Conservation (phyloP, 2,329 filamentous ascomycete species). For the Fusarium sp. region DNA sequence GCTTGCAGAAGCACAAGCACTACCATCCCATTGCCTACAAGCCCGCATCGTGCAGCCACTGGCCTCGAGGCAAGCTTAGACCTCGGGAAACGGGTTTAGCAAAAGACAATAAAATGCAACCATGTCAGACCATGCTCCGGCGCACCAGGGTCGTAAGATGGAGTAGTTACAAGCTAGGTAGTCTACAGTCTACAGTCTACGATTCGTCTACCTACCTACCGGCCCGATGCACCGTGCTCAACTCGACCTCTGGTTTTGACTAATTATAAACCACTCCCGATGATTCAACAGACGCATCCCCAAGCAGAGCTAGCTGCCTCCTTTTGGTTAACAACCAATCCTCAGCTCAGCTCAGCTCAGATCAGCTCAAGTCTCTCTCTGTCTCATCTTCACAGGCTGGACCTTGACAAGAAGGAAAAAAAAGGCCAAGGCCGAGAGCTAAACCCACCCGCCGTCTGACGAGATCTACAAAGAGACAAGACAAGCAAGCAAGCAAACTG, state of each 20-base stretch:
- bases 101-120: slow-evolving; percentile 35
- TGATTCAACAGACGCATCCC: slow-evolving; percentile 17
- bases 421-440: slow-evolving; percentile 13
- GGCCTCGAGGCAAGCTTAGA: slow-evolving; percentile 17
- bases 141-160: slow-evolving; percentile 39
- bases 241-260: slow-evolving; percentile 30
- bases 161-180: background rate
- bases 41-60: background rate
- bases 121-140: slow-evolving; percentile 41
- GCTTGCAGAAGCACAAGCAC: background rate
- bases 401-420: slow-evolving; percentile 23
- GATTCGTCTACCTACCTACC: slow-evolving; percentile 32
- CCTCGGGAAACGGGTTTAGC: slow-evolving; percentile 24
- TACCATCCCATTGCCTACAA: background rate
- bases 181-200: slow-evolving; percentile 8
- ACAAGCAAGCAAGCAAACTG: background rate
- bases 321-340: background rate
- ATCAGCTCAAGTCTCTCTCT: background rate
- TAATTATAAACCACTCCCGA: slow-evolving; percentile 40
- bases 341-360: slow-evolving; percentile 4
- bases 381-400: slow-evolving; percentile 26
- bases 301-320: slow-evolving; percentile 11
- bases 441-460: background rate
- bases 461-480: slow-evolving; percentile 9
- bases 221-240: slow-evolving; percentile 44